Evolutionary conservation across 2,329 filamentous ascomycete species (phyloP).

Genomic region (Aspergillus tamarii): DNA sequence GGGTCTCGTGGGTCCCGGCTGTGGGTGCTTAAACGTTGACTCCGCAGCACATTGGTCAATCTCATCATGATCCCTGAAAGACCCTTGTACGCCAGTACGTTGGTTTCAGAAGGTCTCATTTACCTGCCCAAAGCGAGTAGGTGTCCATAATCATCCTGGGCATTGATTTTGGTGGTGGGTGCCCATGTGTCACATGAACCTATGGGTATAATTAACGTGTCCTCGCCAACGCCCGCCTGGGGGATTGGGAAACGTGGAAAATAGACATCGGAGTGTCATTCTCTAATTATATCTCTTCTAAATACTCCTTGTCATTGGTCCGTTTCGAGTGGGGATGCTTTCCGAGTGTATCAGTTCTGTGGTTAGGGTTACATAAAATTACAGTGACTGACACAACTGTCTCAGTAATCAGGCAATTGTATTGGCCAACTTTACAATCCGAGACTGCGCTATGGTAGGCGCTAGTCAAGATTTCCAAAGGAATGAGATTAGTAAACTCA

Average conservation of each 20-base stretch:
- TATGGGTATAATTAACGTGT: not conserved
- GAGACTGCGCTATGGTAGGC: not conserved
- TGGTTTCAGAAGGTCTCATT: not conserved
- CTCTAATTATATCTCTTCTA: not conserved
- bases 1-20: not conserved
- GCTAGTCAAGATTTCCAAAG: not conserved
- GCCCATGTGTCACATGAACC: not conserved
- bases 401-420: not conserved
- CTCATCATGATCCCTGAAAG: not conserved
- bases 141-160: not conserved
- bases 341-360: not conserved
- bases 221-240: not conserved
- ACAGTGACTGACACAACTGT: not conserved
- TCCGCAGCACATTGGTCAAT: not conserved
- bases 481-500: not conserved
- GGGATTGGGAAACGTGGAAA: not conserved
- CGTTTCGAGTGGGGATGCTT: not conserved
- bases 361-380: not conserved
- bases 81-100: not conserved
- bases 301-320: not conserved
- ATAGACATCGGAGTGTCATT: not conserved
- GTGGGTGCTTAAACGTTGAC: not conserved
- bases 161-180: not conserved
- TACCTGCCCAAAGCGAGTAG: not conserved
- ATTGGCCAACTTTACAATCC: not conserved